phyloP scores from a whole-genome alignment of 169 alveolate species.

The Cystoisospora suis region DNA sequence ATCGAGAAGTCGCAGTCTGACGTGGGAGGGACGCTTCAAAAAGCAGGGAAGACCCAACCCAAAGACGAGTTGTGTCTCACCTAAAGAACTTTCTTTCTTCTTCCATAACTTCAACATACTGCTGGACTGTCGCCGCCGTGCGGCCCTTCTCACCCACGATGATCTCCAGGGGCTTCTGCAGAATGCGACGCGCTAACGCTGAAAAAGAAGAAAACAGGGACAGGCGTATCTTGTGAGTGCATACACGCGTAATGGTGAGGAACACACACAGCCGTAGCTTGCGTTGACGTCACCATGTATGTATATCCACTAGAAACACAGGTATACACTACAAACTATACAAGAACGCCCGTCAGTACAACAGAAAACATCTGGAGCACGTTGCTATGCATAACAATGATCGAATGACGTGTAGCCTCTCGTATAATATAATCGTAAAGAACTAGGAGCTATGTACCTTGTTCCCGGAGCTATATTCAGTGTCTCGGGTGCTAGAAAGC shows the following conservation, averaged over 20 bases:
- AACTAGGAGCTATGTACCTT: too few relatives aligned
- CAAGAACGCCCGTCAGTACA: not conserved
- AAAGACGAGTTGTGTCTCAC: too few relatives aligned
- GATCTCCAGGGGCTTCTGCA: slow-evolving; percentile 95
- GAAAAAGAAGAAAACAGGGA: not conserved
- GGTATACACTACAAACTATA: not conserved
- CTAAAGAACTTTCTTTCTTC: slow-evolving; percentile 75
- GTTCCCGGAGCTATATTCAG: too few relatives aligned
- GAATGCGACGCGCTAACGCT: slow-evolving; percentile 92
- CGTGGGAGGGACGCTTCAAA: too few relatives aligned
- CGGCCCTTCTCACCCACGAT: slow-evolving; percentile 81
- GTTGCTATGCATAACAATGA: not conserved
- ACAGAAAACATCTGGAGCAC: not conserved
- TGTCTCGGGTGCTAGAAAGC: too few relatives aligned
- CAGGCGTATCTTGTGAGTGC: too few relatives aligned
- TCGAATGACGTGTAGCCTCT: too few relatives aligned
- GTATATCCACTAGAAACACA: not conserved
- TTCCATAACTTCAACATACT: slow-evolving; percentile 80
- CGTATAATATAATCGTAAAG: too few relatives aligned
- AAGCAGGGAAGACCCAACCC: too few relatives aligned
- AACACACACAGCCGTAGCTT: not conserved
- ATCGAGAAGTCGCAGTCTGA: too few relatives aligned
- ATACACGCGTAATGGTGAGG: not conserved
- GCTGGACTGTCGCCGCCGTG: slow-evolving; percentile 80
- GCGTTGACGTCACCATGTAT: not conserved